phyloP scores from a whole-genome alignment of 2,329 filamentous ascomycete genomes.

The Penicillium nordicum region DNA sequence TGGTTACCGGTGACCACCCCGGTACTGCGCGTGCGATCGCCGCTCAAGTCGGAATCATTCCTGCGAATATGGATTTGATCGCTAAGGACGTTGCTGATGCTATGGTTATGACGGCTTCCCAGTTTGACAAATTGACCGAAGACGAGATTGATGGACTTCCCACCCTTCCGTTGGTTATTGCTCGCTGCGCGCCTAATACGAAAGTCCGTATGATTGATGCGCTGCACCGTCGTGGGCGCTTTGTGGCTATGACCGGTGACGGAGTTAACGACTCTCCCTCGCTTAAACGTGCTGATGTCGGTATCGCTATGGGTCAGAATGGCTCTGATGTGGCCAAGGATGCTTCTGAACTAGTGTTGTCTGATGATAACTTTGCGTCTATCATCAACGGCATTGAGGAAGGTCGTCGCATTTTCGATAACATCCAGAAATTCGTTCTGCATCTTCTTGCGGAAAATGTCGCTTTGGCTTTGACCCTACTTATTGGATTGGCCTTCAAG shows the following conservation, averaged over 20 bases:
- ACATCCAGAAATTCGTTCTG: slow-evolving; percentile 83
- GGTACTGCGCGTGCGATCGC: slow-evolving; percentile 77
- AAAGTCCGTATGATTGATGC: slow-evolving; percentile 85
- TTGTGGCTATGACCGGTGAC: slow-evolving; percentile 85
- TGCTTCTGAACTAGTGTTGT: slow-evolving; percentile 63
- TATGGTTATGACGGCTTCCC: slow-evolving; percentile 70
- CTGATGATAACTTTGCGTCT: slow-evolving; percentile 83
- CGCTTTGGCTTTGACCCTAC: slow-evolving; percentile 74
- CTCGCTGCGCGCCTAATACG: slow-evolving; percentile 56
- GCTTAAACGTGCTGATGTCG: slow-evolving; percentile 76
- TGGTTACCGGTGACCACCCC: slow-evolving; percentile 80
- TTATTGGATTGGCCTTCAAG: slow-evolving; percentile 79
- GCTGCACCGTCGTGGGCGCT: slow-evolving; percentile 56
- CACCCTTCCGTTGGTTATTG: slow-evolving; percentile 56
- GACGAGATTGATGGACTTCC: slow-evolving; percentile 64
- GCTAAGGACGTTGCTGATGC: slow-evolving; percentile 62
- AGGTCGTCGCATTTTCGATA: slow-evolving; percentile 81
- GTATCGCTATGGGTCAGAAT: slow-evolving; percentile 79
- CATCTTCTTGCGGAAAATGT: slow-evolving; percentile 79
- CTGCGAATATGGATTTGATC: slow-evolving; percentile 58
- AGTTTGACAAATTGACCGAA: slow-evolving; percentile 75
- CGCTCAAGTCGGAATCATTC: slow-evolving; percentile 73
- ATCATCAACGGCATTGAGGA: slow-evolving; percentile 82
- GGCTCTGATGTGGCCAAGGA: slow-evolving; percentile 80
- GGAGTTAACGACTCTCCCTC: slow-evolving; percentile 86